Base-by-base conservation (phyloP, 1,284 basidiomycete species). In the Hemileccinum hortonii region DNA sequence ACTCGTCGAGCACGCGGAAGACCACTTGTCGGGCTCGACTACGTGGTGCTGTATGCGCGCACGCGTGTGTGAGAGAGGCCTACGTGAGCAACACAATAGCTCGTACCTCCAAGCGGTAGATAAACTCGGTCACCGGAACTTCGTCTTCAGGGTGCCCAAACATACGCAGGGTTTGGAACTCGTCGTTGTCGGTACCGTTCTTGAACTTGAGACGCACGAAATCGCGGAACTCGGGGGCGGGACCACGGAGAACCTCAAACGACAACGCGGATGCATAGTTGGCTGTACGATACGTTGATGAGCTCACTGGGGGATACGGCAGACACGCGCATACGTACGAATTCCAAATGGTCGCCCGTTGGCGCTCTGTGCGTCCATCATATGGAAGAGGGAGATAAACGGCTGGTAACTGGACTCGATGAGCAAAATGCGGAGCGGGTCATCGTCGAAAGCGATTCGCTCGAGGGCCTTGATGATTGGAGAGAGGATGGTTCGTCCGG, bases 381-480 rank as follows among this genome's bases (percentile, higher is more conserved):
- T 83, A 65, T 85, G 82, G 79, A 92, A 87, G 62, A 94, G 78
- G 19, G 89, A 91, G 61, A 93, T 82, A 78, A 94, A 90, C 11
- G 92, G 87, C 69, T 93, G 91, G 75, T 94, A 94, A 55, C 88
- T 87, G 16, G 84, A 85, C 66, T 89, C 77, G 53, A 88, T 72
- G 55, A 92, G 75, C 64, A 86, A 75, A 64, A 93, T 75, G 62
- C 90, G 85, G 51, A 94, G 81, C 26, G 86, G 83, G 69, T 90
- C 86, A 47, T 80, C 82, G 57, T 85, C 81, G 75, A 88, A 92
- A 24, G 84, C 79, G 64, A 94, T 84, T 54, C 82, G 82, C 64
- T 87, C 79, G 48, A 94, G 78, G 19, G 87, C 80, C 44, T 71
- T 75, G 55, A 91, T 73, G 65, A 94, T 79, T 14, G 85, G 84